These are phyloP conservation scores for Lophiostoma macrostomum DNA, from an alignment of 495 filamentous ascomycete species.

Conservation along the genomic window DNA sequence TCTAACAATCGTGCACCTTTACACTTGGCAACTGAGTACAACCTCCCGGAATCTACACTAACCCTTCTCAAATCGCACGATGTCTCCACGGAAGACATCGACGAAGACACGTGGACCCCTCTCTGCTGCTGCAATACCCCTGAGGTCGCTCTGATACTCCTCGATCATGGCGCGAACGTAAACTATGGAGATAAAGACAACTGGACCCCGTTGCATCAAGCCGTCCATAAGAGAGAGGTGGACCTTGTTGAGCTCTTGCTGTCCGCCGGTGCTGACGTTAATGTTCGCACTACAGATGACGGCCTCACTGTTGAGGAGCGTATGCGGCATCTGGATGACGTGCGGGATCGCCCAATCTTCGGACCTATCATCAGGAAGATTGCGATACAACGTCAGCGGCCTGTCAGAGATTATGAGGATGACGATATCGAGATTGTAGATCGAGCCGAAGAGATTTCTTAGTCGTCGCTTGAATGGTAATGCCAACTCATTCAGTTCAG, in stretches of 20 bases:
- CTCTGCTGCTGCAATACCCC: slow-evolving; percentile 12
- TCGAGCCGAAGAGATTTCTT: too few relatives aligned
- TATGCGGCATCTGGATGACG: neutral
- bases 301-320: slow-evolving; percentile 16
- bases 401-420: too few relatives aligned
- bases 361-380: neutral
- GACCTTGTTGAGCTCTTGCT: slow-evolving; percentile 1
- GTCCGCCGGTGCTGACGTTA: neutral
- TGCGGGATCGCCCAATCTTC: neutral
- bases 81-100: slow-evolving; percentile 1
- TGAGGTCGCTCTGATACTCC: neutral
- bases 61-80: slow-evolving; percentile 1
- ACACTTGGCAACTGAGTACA: slow-evolving; percentile 16
- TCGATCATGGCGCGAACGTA: slow-evolving; percentile 13
- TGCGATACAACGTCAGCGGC: too few relatives aligned
- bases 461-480: too few relatives aligned
- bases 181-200: slow-evolving; percentile 16
- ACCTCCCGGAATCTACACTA: neutral
- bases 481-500: too few relatives aligned
- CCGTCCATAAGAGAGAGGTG: slow-evolving; percentile 3
- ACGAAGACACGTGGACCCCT: slow-evolving; percentile 24
- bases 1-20: slow-evolving; percentile 10
- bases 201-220: slow-evolving; percentile 14
- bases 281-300: slow-evolving; percentile 18
- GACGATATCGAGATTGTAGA: too few relatives aligned